Percentiles rank a stretch among this genome's conserved stretches.
Evolutionary conservation across 2,329 filamentous ascomycete genomes (phyloP).

Genomic region (Fusarium gaditjirri): DNA sequence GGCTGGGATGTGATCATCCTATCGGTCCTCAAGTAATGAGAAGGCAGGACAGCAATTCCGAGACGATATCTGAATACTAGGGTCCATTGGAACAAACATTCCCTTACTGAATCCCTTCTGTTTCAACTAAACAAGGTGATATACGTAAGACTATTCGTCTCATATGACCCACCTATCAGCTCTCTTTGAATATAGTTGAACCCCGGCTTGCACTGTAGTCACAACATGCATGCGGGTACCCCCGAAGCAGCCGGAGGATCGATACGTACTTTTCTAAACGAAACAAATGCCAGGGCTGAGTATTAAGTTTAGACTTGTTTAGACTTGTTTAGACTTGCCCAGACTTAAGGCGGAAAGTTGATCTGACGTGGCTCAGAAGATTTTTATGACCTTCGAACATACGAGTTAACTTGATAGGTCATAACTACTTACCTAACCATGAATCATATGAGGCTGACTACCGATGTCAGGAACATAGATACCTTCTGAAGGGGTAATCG

Average conservation of each 20-base stretch:
- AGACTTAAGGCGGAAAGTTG: not conserved
- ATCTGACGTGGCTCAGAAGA: not conserved
- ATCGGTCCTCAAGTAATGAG: not conserved
- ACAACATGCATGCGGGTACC: slow-evolving; percentile 31
- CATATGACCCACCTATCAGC: slow-evolving; percentile 21
- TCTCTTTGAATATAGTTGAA: slow-evolving; percentile 12
- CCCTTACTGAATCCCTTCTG: not conserved
- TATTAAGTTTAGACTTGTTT: slow-evolving; percentile 17
- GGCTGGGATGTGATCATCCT: not conserved
- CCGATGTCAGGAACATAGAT: not conserved
- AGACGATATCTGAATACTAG: not conserved
- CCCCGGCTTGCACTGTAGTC: slow-evolving; percentile 17
- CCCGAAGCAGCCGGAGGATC: slow-evolving; percentile 6
- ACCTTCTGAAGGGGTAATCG: not conserved
- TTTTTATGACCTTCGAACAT: not conserved
- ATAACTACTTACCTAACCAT: not conserved
- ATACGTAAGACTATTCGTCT: not conserved
- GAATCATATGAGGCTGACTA: not conserved
- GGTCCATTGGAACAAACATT: not conserved
- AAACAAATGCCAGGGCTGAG: slow-evolving; percentile 7
- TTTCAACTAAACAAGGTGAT: not conserved
- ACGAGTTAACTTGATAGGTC: not conserved
- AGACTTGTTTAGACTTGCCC: not conserved
- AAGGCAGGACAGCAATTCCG: not conserved
- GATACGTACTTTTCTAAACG: not conserved